Conservation (phyloP, 768 basidiomycete genomes). For the Lepiota brunneoincarnata region DNA sequence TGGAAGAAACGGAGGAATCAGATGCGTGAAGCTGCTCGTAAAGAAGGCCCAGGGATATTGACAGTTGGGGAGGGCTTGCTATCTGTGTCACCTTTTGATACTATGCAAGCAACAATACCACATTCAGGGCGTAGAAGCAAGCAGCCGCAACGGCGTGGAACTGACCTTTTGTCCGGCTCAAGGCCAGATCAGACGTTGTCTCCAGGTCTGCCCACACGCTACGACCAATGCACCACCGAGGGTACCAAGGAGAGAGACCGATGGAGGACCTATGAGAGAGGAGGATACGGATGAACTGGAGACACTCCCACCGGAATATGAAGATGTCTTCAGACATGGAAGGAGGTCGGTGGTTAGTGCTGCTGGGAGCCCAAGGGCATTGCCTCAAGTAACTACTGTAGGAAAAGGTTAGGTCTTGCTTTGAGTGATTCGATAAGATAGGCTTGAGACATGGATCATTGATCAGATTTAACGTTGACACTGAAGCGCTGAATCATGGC, state of each 20-base stretch:
- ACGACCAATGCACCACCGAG: neutral
- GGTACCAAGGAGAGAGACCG: constrained; percentile 19
- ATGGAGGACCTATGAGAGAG: constrained; percentile 20
- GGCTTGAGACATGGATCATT: too few relatives aligned
- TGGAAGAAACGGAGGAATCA: neutral
- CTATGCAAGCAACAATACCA: neutral
- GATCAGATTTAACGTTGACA: too few relatives aligned
- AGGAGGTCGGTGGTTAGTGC: neutral
- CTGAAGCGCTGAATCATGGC: too few relatives aligned
- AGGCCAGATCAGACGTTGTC: neutral
- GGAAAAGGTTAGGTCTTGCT: too few relatives aligned
- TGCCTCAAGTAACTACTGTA: too few relatives aligned
- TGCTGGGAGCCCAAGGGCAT: too few relatives aligned
- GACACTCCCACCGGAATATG: constrained; percentile 28
- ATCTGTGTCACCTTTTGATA: neutral
- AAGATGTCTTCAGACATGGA: constrained; percentile 19
- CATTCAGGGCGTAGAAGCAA: too few relatives aligned
- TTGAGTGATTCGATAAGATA: too few relatives aligned
- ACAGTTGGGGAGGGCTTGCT: neutral
- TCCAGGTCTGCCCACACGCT: neutral
- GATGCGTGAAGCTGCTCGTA: neutral
- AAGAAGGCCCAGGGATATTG: too few relatives aligned
- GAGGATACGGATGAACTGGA: constrained; percentile 18
- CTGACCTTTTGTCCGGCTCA: neutral
- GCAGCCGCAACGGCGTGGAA: neutral